These are phyloP conservation scores for Pseudogymnoascus sp. DNA, from an alignment of 2,329 filamentous ascomycete species.

Conservation along the genomic window DNA sequence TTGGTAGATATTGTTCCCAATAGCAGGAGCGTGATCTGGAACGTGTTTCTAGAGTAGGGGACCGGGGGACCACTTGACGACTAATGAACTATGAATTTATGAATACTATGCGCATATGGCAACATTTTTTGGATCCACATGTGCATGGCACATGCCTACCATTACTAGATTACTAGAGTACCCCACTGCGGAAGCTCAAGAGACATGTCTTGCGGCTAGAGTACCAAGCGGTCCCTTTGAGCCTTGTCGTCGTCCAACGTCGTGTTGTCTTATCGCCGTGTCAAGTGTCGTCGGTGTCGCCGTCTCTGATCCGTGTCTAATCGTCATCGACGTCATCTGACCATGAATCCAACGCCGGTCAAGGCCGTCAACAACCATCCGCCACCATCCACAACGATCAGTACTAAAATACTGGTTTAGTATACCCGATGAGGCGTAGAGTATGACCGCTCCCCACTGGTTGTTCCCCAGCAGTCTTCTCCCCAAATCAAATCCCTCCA, in stretches of 20 bases:
- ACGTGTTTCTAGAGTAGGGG: background rate
- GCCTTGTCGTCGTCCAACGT: background rate
- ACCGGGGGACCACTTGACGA: background rate
- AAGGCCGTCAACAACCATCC: background rate
- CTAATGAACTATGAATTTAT: background rate
- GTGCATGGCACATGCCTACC: background rate
- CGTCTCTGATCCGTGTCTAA: background rate
- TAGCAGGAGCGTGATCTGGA: background rate
- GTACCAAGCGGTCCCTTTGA: background rate
- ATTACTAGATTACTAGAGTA: background rate
- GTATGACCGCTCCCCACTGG: background rate
- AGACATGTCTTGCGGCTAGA: background rate
- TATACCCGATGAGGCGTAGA: background rate
- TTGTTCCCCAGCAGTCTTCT: background rate
- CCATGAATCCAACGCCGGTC: background rate
- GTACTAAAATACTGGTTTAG: background rate
- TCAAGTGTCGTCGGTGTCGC: background rate
- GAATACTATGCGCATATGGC: background rate
- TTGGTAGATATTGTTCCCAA: background rate
- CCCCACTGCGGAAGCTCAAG: background rate
- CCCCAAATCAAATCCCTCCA: background rate
- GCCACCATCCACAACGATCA: background rate
- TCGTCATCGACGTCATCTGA: slow-evolving; percentile 8
- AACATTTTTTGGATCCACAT: background rate
- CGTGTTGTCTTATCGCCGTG: background rate